These are phyloP conservation scores for Podosphaera leucotricha DNA, from an alignment of 2,329 filamentous ascomycete genomes.

Conservation along the genomic window DNA sequence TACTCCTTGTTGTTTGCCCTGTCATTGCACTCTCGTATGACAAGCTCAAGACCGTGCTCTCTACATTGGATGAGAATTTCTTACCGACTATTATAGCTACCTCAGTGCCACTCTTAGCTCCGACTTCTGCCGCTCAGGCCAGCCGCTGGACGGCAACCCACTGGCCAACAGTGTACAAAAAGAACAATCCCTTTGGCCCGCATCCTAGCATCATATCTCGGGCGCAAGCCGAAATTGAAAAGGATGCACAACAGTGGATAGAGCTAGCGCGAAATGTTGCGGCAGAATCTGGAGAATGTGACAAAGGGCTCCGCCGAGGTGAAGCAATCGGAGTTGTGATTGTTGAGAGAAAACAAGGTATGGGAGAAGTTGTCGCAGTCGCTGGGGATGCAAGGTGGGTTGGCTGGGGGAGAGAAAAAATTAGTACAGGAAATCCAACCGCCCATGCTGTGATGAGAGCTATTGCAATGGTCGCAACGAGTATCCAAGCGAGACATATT, in stretches of 20 bases:
- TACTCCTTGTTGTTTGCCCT: conserved; percentile 27
- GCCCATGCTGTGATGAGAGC: conserved; percentile 56
- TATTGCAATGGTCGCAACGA: conserved; percentile 57
- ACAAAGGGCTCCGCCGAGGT: conserved; percentile 31
- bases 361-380: conserved; percentile 32
- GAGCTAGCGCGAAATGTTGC: conserved; percentile 41
- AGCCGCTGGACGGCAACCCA: conserved; percentile 50
- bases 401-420: conserved; percentile 20
- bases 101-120: conserved; percentile 47
- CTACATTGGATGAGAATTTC: conserved; percentile 19
- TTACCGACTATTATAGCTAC: conserved; percentile 22
- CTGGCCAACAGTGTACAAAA: conserved; percentile 70
- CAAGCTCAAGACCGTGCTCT: conserved; percentile 26
- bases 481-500: conserved; percentile 8
- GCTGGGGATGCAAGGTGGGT: conserved; percentile 57
- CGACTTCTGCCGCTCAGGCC: conserved; percentile 54
- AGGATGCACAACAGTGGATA: conserved; percentile 42
- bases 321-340: conserved; percentile 54
- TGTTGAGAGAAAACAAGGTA: conserved; percentile 27
- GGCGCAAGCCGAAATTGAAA: conserved; percentile 42
- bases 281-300: conserved; percentile 20
- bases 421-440: conserved; percentile 42
- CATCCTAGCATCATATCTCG: conserved; percentile 53
- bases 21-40: conserved; percentile 26
- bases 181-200: conserved; percentile 67